These are phyloP conservation scores for Pichia manshurica DNA, from an alignment of 805 yeast species.

Conservation along the genomic window DNA sequence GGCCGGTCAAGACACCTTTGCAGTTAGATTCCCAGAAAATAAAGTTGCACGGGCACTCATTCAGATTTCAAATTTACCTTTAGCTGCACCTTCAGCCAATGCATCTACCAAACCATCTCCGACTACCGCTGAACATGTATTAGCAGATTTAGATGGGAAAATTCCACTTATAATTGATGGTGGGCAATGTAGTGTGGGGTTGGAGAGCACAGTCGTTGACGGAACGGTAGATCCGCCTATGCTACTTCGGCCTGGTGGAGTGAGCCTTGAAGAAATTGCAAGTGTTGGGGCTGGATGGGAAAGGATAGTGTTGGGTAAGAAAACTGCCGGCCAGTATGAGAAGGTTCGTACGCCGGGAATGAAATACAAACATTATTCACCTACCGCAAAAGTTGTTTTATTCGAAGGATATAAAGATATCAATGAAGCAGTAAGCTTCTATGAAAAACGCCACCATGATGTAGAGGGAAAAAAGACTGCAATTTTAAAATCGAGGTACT, in stretches of 20 bases:
- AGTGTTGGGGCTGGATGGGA: conserved; percentile 58
- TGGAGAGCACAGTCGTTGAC: conserved; percentile 91
- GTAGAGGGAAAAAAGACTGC: conserved; percentile 39
- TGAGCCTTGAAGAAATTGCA: conserved; percentile 70
- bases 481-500: conserved; percentile 40
- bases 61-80: conserved; percentile 74
- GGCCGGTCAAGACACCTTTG: conserved; percentile 83
- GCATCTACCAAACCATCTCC: conserved; percentile 95
- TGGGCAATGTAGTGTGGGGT: conserved; percentile 81
- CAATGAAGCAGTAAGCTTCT: conserved; percentile 26
- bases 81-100: conserved; percentile 98
- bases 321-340: conserved; percentile 58
- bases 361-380: conserved; percentile 96
- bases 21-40: conserved; percentile 82
- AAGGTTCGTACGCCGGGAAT: conserved; percentile 91
- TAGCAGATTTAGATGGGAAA: conserved; percentile 67
- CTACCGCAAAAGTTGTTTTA: conserved; percentile 73
- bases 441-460: conserved; percentile 13
- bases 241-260: conserved; percentile 91
- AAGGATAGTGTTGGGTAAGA: conserved; percentile 56
- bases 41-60: conserved; percentile 89
- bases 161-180: conserved; percentile 89
- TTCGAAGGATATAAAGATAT: conserved; percentile 50
- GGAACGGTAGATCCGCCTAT: conserved; percentile 83
- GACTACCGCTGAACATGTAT: conserved; percentile 81